Percentiles rank a stretch among this genome's conserved stretches.
Evolutionary conservation across 768 basidiomycete species (phyloP).

Genomic region (Boletus fagicola): DNA sequence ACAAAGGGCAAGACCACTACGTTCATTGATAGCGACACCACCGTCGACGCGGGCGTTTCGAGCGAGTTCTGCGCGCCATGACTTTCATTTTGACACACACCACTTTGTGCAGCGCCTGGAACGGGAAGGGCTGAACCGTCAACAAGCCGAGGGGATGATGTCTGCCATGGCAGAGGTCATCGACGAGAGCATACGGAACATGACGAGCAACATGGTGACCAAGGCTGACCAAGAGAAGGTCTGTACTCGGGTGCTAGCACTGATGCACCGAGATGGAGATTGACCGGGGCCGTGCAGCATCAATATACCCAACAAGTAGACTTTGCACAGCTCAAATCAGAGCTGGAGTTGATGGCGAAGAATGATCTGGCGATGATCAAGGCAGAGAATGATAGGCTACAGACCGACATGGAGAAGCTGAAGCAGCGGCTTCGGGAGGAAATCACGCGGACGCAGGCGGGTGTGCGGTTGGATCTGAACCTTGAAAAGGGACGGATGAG

Average conservation of each 20-base stretch:
- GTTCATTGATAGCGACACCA: background rate
- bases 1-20: constrained; percentile 4
- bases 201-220: constrained; percentile 95
- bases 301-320: constrained; percentile 96
- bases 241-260: constrained; percentile 20
- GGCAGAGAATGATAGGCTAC: constrained; percentile 92
- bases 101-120: constrained; percentile 91
- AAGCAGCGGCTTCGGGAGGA: constrained; percentile 93
- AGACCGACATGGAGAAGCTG: constrained; percentile 88
- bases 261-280: background rate
- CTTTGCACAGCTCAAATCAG: constrained; percentile 94
- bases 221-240: constrained; percentile 97
- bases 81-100: constrained; percentile 94
- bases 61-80: constrained; percentile 27
- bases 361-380: constrained; percentile 95
- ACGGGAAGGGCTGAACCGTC: constrained; percentile 81
- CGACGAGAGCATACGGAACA: constrained; percentile 93
- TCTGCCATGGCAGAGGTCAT: constrained; percentile 95
- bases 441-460: constrained; percentile 87
- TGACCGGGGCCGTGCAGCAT: constrained; percentile 47
- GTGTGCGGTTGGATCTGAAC: constrained; percentile 92
- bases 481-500: constrained; percentile 94
- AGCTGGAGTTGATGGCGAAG: constrained; percentile 94
- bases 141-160: constrained; percentile 97
- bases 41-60: constrained; percentile 27